Percentiles rank a stretch among this genome's conserved stretches.
phyloP scores from a whole-genome alignment of 352 stramenopile species.

The Phytopythium litorale region DNA sequence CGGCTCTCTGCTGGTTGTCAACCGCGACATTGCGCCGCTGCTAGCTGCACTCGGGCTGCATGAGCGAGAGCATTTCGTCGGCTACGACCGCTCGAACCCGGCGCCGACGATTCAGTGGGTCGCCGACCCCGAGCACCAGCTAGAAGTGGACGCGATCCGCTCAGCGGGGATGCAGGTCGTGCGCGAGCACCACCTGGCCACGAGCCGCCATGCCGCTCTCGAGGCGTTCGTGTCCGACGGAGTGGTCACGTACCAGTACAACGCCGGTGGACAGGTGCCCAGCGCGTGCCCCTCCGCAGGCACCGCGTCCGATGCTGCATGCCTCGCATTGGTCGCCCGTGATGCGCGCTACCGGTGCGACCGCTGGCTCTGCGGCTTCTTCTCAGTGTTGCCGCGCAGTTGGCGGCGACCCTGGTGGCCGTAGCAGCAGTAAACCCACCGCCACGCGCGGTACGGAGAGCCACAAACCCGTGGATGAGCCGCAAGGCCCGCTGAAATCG shows the following conservation, averaged over 20 bases:
- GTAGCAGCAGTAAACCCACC: not conserved
- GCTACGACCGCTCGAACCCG: constrained; percentile 53
- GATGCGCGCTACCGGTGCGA: constrained; percentile 73
- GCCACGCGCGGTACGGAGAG: not conserved
- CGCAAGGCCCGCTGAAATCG: too few species aligned
- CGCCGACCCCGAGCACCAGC: constrained; percentile 39
- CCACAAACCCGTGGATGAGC: too few species aligned
- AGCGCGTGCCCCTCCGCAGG: constrained; percentile 62
- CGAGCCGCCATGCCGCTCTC: constrained; percentile 53
- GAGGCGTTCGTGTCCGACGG: constrained; percentile 58
- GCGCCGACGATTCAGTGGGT: constrained; percentile 45
- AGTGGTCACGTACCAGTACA: constrained; percentile 39
- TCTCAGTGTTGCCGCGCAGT: constrained; percentile 29
- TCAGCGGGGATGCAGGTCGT: constrained; percentile 50
- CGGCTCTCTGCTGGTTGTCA: constrained; percentile 59
- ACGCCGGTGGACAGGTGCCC: constrained; percentile 23
- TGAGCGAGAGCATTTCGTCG: constrained; percentile 59
- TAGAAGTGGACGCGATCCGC: constrained; percentile 58
- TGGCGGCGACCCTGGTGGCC: constrained; percentile 5
- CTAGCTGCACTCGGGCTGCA: constrained; percentile 49
- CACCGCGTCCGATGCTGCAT: constrained; percentile 34
- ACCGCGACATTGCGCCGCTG: constrained; percentile 52
- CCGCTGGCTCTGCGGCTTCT: constrained; percentile 61
- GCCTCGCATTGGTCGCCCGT: constrained; percentile 39
- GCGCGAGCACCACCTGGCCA: constrained; percentile 51